Base-by-base conservation (phyloP, 176 grass and related monocot genomes). In the Secale cereale region DNA sequence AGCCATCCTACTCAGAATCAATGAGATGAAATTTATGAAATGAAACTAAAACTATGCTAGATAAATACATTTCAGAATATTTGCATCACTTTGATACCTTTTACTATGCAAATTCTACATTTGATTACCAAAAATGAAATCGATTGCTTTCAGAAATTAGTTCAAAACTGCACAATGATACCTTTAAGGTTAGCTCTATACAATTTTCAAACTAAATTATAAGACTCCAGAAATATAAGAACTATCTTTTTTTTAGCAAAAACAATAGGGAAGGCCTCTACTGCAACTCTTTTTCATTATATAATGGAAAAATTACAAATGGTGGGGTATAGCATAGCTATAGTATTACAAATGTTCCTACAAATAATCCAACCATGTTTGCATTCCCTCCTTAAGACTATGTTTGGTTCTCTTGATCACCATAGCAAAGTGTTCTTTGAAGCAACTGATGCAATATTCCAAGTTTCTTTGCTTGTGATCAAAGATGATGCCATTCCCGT, bases 61-160 rank as follows among this genome's bases (percentile, higher is more conserved):
- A 66, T 43, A 26, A 66, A 70, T 31, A 70, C n/a, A 43, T 74
- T 41, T 62, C 6, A 66, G 27, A 82, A 69, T 69, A 69, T 82
- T 65, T 6, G 14, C 23, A 71, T 27, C 79, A 62, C 62, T 39
- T 41, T 45, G 16, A 20, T 32, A 66, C n/a, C 1, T 30, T 37
- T 75, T 39, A 37, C 5, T 19, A 31, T 62, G 68, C 28, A 30
- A 59, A 37, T 43, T 66, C 39, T 61, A 23, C 43, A 50, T n/a
- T 78, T 59, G 6, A 29, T 39, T 16, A 52, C 10, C 52, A 3
- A 88, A 87, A 72, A 27, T 27, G 45, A 8, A 31, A 80, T 35
- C 26, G 25, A n/a, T 8, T 75, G 23, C 5, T 27, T 74, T 65
- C 4, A 23, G 19, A 59, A 12, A 76, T 1, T 10, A 41, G n/a